Base-by-base conservation (phyloP, 306 rosid genomes). In the Cucurbita ficifolia region DNA sequence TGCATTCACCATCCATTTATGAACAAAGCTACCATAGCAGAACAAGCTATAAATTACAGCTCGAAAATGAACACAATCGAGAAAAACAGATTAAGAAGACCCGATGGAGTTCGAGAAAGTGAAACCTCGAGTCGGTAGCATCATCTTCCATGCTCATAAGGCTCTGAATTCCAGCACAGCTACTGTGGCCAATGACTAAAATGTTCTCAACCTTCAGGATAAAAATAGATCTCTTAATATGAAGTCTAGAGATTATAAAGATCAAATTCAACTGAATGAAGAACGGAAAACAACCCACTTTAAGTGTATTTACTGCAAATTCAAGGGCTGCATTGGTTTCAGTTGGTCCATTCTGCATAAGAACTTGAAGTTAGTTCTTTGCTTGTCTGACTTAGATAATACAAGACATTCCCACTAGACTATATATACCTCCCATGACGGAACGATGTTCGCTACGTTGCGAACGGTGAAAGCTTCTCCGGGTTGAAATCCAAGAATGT, bases 261-360 rank as follows among this genome's bases (percentile, higher is more conserved):
- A 14, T 45, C 40, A 45, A 22, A 67, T 45, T 24, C 0, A 36
- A 70, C 10, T 5, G 19, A 5, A 42, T 18, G 36, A 57, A 48
- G 14, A 18, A 33, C 7, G 36, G 11, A 8, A 52, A 39, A 58
- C 46, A 51, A 63, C 63, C 3, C 77, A 86, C 98, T 75, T 87
- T 33, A 10, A 94, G 90, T 76, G 84, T 90, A 74, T 82, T 89
- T 50, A 90, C 97, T 22, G 98, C 96, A 70, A 94, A 94, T 75
- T 94, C 81, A 43, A 94, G 94, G 59, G 98, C 98, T 71, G 98
- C 98, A 80, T 88, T 90, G 77, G 92, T 88, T 80, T 94, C 98
- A 36, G 96, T 82, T 70, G 90, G 88, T 73, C 97, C 98, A 78
- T 84, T 84, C 96, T 90, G 83, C 51, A 65, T 21, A 65, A 21